Evolutionary conservation across 2,329 filamentous ascomycete species (phyloP).

Genomic region (Sporothrix euskadiensis): DNA sequence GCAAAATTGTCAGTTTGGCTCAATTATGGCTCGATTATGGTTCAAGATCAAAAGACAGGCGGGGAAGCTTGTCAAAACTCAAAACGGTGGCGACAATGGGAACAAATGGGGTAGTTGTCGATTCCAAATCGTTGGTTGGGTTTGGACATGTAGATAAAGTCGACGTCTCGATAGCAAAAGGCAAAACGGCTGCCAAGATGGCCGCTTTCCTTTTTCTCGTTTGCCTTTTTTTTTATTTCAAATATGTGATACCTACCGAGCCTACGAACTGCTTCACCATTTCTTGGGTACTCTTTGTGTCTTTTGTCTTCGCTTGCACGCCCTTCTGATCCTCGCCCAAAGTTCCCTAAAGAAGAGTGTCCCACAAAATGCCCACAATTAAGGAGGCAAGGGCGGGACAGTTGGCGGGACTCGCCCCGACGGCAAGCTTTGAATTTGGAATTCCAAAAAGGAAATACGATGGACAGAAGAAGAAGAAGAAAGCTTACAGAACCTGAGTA

Average conservation of each 20-base stretch:
- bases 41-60: not conserved
- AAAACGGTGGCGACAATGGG: not conserved
- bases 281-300: not conserved
- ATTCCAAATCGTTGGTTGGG: slow-evolving; percentile 4
- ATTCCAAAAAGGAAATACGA: not conserved
- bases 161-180: not conserved
- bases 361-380: not conserved
- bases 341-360: not conserved
- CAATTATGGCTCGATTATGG: not conserved
- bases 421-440: slow-evolving; percentile 8
- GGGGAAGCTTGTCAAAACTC: not conserved
- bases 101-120: not conserved
- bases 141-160: not conserved
- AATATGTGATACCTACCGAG: not conserved
- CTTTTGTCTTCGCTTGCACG: not conserved
- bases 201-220: not conserved
- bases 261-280: too few species aligned
- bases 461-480: not conserved
- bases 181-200: not conserved
- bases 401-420: not conserved
- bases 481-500: not conserved
- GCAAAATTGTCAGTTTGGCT: not conserved
- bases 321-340: not conserved
- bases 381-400: not conserved
- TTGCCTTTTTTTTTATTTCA: not conserved